These are phyloP conservation scores for Amanita molliuscula DNA, from an alignment of 768 basidiomycete species.

Conservation along the genomic window DNA sequence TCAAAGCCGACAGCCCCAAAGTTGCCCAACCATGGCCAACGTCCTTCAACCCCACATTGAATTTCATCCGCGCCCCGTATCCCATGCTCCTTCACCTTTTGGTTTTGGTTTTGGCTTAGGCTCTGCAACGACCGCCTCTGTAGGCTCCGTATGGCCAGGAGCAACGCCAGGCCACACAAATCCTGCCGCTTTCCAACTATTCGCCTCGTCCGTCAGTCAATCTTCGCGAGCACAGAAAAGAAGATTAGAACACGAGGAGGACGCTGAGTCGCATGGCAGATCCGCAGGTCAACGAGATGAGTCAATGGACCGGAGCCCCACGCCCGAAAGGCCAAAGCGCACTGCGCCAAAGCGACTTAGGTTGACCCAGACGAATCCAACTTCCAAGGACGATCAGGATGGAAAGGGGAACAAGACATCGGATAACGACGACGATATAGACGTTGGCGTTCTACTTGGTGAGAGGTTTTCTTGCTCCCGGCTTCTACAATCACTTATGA, in stretches of 20 bases:
- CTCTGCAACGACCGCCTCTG: constrained; percentile 30
- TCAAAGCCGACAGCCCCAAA: constrained; percentile 8
- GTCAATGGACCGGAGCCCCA: constrained; percentile 79
- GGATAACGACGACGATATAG: constrained; percentile 46
- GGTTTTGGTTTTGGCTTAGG: constrained; percentile 67
- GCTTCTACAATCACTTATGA: constrained; percentile 7
- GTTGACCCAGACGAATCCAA: constrained; percentile 21
- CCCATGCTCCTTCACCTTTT: constrained; percentile 53
- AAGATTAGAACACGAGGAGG: constrained; percentile 61
- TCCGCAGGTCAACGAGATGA: constrained; percentile 39
- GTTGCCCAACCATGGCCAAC: constrained; percentile 49
- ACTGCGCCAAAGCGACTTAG: constrained; percentile 59
- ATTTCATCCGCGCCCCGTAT: constrained; percentile 48
- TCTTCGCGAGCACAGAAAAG: constrained; percentile 45
- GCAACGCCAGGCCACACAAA: constrained; percentile 37
- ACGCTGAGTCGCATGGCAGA: constrained; percentile 27
- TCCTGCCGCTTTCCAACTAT: constrained; percentile 43
- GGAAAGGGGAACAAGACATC: constrained; percentile 40
- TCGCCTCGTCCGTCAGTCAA: constrained; percentile 40
- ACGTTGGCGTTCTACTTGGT: constrained; percentile 77
- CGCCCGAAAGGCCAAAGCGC: constrained; percentile 69
- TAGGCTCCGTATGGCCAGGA: constrained; percentile 35
- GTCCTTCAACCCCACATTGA: constrained; percentile 57
- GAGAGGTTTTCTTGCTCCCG: constrained; percentile 15
- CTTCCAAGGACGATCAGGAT: constrained; percentile 27